phyloP scores from a whole-genome alignment of 352 stramenopile genomes.

The Phytopythium ostracodes region DNA sequence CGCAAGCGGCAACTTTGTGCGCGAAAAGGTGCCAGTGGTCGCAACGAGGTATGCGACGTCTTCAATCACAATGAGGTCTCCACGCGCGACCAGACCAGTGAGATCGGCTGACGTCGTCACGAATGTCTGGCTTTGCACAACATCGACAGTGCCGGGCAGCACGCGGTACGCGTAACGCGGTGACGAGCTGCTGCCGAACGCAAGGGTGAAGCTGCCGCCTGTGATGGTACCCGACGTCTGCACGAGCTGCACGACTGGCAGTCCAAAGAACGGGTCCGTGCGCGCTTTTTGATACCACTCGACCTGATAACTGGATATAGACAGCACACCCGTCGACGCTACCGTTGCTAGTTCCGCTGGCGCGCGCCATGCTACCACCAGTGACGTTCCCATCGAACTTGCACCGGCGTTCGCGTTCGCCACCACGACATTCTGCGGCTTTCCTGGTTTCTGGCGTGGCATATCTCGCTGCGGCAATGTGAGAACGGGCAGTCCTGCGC shows the following conservation, averaged over 20 bases:
- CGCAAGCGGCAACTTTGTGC: conserved; percentile 55
- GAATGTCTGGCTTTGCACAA: conserved; percentile 46
- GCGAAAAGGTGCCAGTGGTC: conserved; percentile 64
- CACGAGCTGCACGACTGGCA: conserved; percentile 47
- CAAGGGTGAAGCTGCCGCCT: conserved; percentile 57
- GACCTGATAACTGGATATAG: conserved; percentile 40
- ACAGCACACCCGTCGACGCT: conserved; percentile 1
- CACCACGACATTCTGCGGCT: conserved; percentile 26
- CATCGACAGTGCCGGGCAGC: conserved; percentile 51
- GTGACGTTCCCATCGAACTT: conserved; percentile 32
- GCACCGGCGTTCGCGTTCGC: conserved; percentile 26
- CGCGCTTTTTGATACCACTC: conserved; percentile 70
- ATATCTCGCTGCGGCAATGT: conserved; percentile 58
- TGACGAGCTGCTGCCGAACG: conserved; percentile 36
- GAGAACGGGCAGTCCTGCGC: conserved; percentile 29
- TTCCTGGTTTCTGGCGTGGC: conserved; percentile 51
- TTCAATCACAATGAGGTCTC: conserved; percentile 81
- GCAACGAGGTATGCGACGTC: conserved; percentile 76
- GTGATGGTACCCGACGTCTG: conserved; percentile 45
- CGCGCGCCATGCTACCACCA: conserved; percentile 54
- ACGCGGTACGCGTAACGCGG: conserved; percentile 24
- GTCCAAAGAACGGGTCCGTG: conserved; percentile 54
- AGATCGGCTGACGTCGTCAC: conserved; percentile 87
- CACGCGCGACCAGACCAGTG: conserved; percentile 74
- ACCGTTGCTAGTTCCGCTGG: conserved; percentile 14